Base-by-base conservation (phyloP, 257 asterid genomes). In the Ligustrum vulgare region DNA sequence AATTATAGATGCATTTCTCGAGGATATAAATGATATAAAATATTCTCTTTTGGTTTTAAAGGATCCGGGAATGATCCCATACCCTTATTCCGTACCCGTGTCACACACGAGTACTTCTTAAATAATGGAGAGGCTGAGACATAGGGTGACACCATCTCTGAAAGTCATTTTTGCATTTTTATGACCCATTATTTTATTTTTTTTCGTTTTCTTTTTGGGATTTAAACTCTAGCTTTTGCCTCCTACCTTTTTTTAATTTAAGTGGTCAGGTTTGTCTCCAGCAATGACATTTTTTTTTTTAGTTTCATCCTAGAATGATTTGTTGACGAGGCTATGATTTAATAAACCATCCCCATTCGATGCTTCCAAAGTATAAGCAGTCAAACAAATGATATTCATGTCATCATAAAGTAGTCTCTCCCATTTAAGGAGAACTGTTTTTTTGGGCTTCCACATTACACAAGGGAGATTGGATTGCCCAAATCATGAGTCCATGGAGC, bases 91-190 rank as follows among this genome's bases (percentile, higher is more conserved):
- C 31, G 31, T 28, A 0, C 31, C 31, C 31, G 31, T 28, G 31
- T 28, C 0, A 0, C 31, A 28, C 31, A 28, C 31, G 31, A 1
- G 31, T 28, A 28, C 31, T 28, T 28, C 31, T 0, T 28, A 28
- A 28, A 28, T 28, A 28, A 28, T 28, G 31, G 31, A 28, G 31
- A 28, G 31, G 0, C 31, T 28, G 31, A 28, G 31, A 28, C 31
- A 28, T 28, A 28, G 31, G 79, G 67, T 37, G 36, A 63, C 71
- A 60, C 23, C n/a, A 28, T 45, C 9, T 36, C 33, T 25, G 16
- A 32, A 36, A 72, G 62, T 69, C 47, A 56, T 69, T 20, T 69
- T 60, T 43, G 47, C 25, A 43, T 66, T 2, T 79, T 39, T 20
- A 23, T 69, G 8, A 20, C 16, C 18, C 47, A 41, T 41, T 41